Evolutionary conservation across 179 eudicot genomes (phyloP), one percentile per base, ranked within the genome.

Genomic region (Corrigiola litoralis): DNA sequence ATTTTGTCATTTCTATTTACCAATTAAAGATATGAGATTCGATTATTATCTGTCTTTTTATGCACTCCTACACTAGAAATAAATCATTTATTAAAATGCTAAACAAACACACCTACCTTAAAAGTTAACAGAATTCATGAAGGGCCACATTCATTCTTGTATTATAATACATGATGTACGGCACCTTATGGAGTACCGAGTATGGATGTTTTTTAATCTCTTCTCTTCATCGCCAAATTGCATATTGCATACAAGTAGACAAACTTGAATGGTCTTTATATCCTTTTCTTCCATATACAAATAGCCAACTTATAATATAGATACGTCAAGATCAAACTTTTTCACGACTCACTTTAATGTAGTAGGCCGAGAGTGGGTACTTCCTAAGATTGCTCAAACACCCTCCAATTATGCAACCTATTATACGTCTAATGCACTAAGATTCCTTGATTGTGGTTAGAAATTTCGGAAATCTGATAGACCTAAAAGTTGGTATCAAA

Each of bases 321-420:
- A 48, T 34, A 48, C 29, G 65, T 71, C 46, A 57, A 65, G 40
- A 58, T 58, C 75, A 65, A 38, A 21, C 36, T 64, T 64, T 71
- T 48, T 47, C 11, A 58, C 21, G 58, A 46, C 42, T 46, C 16
- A 17, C 5, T 21, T 33, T 33, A 41, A 5, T 56, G 28, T 37
- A 8, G 7, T 17, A 5, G 3, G 23, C 61, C 33, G 25, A 47
- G 45, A 38, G 21, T 18, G 7, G 28, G 45, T 33, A 67, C 32
- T 58, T 58, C 38, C 65, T 44, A 20, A 63, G 55, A 47, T 46
- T 66, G 54, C 10, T 59, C 21, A 41, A 33, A 36, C 56, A 48
- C 29, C 44, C 33, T 56, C 24, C 46, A 67, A 42, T 55, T 44
- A 34, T 32, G 44, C n/a, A 53, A 36, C 32, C 44, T 34, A 61